Evolutionary conservation across 305 asterid species (phyloP), one percentile per base, ranked within the genome.

Genomic region (Solanum hybrid): DNA sequence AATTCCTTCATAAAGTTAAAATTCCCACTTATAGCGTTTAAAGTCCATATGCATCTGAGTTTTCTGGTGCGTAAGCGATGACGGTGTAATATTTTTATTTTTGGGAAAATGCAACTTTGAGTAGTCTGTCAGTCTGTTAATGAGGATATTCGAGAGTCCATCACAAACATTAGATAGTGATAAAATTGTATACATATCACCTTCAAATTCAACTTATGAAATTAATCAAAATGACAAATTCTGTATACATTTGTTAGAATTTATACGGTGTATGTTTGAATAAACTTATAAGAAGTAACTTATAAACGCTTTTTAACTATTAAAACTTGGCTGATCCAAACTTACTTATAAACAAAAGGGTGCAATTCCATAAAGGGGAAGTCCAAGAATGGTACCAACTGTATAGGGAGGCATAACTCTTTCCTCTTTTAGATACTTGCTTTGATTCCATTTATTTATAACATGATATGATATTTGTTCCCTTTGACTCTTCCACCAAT

Each of bases 381-480:
- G 91, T 88, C 86, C 20, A 86, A 66, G 86, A 86, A 90, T 69
- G 88, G 26, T 75, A 36, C 42, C 42, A 29, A 80, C 81, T 20
- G 12, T 24, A 27, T 27, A 8, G 38, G 38, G 27, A 20, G 42
- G 16, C 72, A 86, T 72, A 22, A 9, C 75, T 29, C 82, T 86
- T 89, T 51, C 78, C 90, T 72, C 11, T 79, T 73, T 51, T 80
- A 89, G 90, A 89, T 40, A 71, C 3, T 79, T 77, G 88, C 81
- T 11, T 85, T 79, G 73, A 79, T 91, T 88, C 92, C 88, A 37
- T 75, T 87, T 89, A 80, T 86, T 77, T 64, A 64, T 8, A 64
- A 38, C 88, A 87, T 78, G 56, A 38, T 86, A 87, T 66, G 56
- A 89, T 87, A 24, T 29, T 46, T 81, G 26, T 81, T 34, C 26